A percentile compares a stretch with the other conserved stretches of the same genome.
phyloP scores from a whole-genome alignment of 2,329 filamentous ascomycete species.

The Tolypocladium tropicale region DNA sequence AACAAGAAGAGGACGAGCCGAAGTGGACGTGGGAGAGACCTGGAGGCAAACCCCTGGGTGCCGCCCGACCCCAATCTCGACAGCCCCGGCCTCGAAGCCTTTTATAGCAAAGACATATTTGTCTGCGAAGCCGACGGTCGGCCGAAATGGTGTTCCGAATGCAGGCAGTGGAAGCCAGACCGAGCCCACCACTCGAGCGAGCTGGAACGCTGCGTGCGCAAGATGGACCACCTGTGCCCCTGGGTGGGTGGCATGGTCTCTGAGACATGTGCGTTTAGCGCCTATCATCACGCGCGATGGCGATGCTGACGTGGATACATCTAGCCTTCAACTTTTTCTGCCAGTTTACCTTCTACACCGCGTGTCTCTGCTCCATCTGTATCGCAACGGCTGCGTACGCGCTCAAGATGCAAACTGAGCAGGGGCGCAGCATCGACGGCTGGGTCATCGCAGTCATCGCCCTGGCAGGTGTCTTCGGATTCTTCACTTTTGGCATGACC shows the following conservation, averaged over 20 bases:
- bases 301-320: not conserved
- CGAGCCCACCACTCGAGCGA: constrained; percentile 80
- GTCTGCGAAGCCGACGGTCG: constrained; percentile 72
- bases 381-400: constrained; percentile 56
- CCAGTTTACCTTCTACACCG: constrained; percentile 71
- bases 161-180: constrained; percentile 80
- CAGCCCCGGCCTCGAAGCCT: constrained; percentile 59
- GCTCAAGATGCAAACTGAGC: constrained; percentile 40
- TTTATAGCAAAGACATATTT: constrained; percentile 77
- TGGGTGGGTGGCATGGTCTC: constrained; percentile 93
- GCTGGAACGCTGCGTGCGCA: constrained; percentile 67
- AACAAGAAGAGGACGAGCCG: constrained; percentile 3
- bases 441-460: constrained; percentile 58
- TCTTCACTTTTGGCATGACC: constrained; percentile 77
- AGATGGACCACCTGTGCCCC: constrained; percentile 95
- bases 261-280: constrained; percentile 54
- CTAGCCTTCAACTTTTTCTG: constrained; percentile 81
- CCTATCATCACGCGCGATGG: too few species aligned
- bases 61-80: constrained; percentile 42
- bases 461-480: constrained; percentile 59
- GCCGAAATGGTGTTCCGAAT: constrained; percentile 80
- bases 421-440: constrained; percentile 35
- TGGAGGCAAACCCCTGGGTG: constrained; percentile 19
- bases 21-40: constrained; percentile 8
- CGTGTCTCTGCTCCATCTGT: constrained; percentile 54